Evolutionary conservation across 345 rosid genomes (phyloP).

Genomic region (Atalantia buxifolia): DNA sequence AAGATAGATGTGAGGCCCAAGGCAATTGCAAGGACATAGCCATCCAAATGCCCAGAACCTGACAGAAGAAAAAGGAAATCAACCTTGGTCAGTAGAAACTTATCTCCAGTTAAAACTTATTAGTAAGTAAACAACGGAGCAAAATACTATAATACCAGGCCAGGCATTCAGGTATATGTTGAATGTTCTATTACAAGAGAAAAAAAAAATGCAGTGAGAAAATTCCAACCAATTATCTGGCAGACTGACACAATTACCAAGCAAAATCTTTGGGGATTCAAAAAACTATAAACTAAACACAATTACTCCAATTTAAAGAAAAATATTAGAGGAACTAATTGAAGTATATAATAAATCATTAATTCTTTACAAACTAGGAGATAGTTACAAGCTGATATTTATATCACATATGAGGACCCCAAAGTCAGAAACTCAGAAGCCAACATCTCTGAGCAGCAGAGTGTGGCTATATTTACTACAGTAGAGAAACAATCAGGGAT

Average conservation of each 20-base stretch:
- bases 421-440: neutral
- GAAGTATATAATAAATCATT: neutral
- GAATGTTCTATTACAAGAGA: neutral
- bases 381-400: neutral
- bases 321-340: neutral
- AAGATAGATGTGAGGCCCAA: slow-evolving; percentile 66
- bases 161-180: neutral
- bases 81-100: slow-evolving; percentile 4
- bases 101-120: neutral
- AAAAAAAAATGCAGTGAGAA: neutral
- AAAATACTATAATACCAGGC: neutral
- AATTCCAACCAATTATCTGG: neutral
- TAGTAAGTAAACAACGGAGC: neutral
- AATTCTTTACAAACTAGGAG: neutral
- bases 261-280: neutral
- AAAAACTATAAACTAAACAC: neutral
- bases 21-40: slow-evolving; percentile 63
- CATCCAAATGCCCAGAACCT: slow-evolving; percentile 64
- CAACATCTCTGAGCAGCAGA: neutral
- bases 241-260: neutral
- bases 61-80: slow-evolving; percentile 19
- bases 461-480: neutral
- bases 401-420: neutral
- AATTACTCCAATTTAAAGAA: neutral
- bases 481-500: neutral